Evolutionary conservation across 257 asterid genomes (phyloP).

Genomic region (Echium plantagineum): DNA sequence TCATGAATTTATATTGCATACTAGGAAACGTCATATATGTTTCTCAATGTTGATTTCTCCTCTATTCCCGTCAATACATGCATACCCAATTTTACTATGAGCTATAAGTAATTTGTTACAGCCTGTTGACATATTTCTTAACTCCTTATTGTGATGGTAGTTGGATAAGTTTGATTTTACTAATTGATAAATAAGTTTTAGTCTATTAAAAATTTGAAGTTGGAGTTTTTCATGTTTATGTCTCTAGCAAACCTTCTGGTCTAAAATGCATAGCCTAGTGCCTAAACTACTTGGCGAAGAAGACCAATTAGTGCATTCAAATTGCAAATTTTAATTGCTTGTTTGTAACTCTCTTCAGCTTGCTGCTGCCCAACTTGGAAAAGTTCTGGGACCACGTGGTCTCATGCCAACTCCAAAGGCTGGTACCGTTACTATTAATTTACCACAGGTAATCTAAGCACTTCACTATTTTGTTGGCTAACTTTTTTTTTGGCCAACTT

Average conservation of each 20-base stretch:
- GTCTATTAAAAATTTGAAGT: neutral
- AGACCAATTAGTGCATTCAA: neutral
- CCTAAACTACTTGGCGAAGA: neutral
- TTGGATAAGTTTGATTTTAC: neutral
- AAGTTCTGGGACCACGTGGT: constrained; percentile 88
- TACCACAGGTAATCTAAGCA: constrained; percentile 68
- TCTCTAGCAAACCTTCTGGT: neutral
- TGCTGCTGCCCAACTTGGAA: constrained; percentile 64
- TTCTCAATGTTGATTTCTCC: too few species aligned
- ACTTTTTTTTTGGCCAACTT: neutral
- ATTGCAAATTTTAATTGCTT: neutral
- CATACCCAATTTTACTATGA: neutral
- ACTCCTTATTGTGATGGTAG: neutral
- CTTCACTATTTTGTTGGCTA: neutral
- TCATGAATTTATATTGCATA: too few species aligned
- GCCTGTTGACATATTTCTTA: neutral
- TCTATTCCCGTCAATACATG: neutral
- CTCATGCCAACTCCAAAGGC: constrained; percentile 98
- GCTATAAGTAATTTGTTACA: neutral
- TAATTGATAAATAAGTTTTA: too few species aligned
- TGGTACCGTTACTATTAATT: constrained; percentile 88
- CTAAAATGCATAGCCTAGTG: neutral
- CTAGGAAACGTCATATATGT: too few species aligned
- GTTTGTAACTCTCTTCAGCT: constrained; percentile 38
- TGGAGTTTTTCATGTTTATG: neutral